These are phyloP conservation scores for Coemansia sp. DNA, from an alignment of 192 early-diverging fungal species.

Conservation along the genomic window DNA sequence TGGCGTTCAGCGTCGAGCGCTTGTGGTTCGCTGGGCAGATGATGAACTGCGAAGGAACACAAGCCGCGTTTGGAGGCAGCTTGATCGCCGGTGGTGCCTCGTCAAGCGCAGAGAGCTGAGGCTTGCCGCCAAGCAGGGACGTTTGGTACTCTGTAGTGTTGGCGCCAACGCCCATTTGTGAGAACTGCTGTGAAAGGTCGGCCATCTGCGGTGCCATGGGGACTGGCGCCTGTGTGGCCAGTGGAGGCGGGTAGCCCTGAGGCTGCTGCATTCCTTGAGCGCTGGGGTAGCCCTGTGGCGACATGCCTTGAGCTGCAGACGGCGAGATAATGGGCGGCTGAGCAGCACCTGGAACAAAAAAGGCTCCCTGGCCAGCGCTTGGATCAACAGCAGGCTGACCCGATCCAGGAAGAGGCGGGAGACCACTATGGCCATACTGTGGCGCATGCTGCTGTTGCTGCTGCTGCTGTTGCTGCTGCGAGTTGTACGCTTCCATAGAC, in stretches of 20 bases:
- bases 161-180: constrained; percentile 42
- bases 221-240: constrained; percentile 17
- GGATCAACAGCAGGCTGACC: constrained; percentile 1
- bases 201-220: constrained; percentile 20
- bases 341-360: constrained; percentile 48
- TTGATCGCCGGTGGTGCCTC: constrained; percentile 41
- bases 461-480: constrained; percentile 20
- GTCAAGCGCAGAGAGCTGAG: constrained; percentile 41
- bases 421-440: constrained; percentile 14
- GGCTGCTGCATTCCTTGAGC: constrained; percentile 1
- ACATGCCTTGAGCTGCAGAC: constrained; percentile 9
- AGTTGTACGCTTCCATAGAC: constrained; percentile 23
- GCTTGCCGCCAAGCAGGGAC: constrained; percentile 42
- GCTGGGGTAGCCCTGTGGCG: constrained; percentile 1
- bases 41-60: constrained; percentile 49
- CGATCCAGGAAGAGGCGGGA: constrained; percentile 8
- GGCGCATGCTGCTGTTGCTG: constrained; percentile 21
- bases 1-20: constrained; percentile 85
- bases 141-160: constrained; percentile 35
- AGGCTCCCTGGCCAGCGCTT: constrained; percentile 30
- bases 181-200: constrained; percentile 46
- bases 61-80: constrained; percentile 45
- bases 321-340: constrained; percentile 22
- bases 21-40: constrained; percentile 82
- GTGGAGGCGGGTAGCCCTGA: constrained; percentile 10